These are phyloP conservation scores for Arthrobotrys entomopaga DNA, from an alignment of 2,329 filamentous ascomycete genomes.

Conservation along the genomic window DNA sequence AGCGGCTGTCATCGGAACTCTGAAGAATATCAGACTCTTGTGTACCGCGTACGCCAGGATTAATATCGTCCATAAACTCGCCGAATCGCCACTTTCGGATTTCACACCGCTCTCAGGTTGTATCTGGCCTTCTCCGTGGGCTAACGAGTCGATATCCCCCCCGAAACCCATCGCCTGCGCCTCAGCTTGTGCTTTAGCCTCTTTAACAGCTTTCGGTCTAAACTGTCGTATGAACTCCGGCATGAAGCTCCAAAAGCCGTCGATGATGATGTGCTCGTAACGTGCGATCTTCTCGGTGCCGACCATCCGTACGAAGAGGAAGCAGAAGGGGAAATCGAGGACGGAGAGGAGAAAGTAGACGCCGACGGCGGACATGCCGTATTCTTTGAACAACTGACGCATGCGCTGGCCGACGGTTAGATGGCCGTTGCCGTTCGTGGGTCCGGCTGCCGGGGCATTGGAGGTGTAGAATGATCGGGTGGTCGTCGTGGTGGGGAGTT, in stretches of 20 bases:
- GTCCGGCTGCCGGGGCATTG: conserved; percentile 6
- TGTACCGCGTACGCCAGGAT: conserved; percentile 95
- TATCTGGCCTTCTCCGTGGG: conserved; percentile 66
- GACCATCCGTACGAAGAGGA: conserved; percentile 81
- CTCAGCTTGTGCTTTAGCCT: conserved; percentile 57
- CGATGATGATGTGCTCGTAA: conserved; percentile 75
- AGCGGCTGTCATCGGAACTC: conserved; percentile 91
- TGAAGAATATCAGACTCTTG: conserved; percentile 88
- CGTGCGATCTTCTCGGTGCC: conserved; percentile 86
- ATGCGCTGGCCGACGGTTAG: conserved; percentile 73
- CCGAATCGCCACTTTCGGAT: conserved; percentile 62
- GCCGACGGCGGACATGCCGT: conserved; percentile 92
- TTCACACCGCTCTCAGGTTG: conserved; percentile 9
- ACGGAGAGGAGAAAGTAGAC: conserved; percentile 86
- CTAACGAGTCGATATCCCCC: conserved; percentile 71
- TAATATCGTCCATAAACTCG: conserved; percentile 79
- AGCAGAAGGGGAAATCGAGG: conserved; percentile 94
- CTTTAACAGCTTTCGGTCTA: conserved; percentile 56
- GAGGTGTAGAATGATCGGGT: conserved; percentile 29
- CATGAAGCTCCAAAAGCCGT: conserved; percentile 69
- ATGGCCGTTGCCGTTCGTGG: conserved; percentile 22
- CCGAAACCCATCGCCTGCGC: conserved; percentile 65
- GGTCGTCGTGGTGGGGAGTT: conserved; percentile 1
- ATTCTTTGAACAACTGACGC: conserved; percentile 87
- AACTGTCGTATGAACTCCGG: conserved; percentile 66